Evolutionary conservation across 768 basidiomycete species (phyloP).

Genomic region (Lentinus tigrinus): DNA sequence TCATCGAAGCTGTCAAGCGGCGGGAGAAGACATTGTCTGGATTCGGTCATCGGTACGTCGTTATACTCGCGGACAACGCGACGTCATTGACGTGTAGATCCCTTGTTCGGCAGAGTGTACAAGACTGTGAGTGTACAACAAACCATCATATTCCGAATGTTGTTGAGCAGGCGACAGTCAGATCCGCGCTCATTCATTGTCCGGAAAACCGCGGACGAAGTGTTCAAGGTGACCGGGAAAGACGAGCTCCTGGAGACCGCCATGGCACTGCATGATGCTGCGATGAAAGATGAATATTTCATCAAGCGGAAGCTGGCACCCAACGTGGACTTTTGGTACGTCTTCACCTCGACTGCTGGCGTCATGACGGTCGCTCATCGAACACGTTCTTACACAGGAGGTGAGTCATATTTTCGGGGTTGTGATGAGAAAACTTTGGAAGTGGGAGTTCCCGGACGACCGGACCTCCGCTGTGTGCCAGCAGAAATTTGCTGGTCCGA

Average conservation of each 20-base stretch:
- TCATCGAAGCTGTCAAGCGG: slow-evolving; percentile 83
- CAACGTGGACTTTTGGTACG: slow-evolving; percentile 90
- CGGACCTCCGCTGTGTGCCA: too few relatives aligned
- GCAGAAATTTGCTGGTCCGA: too few relatives aligned
- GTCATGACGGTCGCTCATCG: neutral
- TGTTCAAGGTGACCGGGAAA: slow-evolving; percentile 88
- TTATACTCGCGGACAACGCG: neutral
- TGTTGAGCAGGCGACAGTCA: slow-evolving; percentile 46
- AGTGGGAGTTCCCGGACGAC: too few relatives aligned
- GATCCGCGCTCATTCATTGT: slow-evolving; percentile 92
- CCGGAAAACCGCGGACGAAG: slow-evolving; percentile 85
- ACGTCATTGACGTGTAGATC: neutral
- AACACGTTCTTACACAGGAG: slow-evolving; percentile 45
- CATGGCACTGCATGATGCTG: slow-evolving; percentile 83
- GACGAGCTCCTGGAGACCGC: slow-evolving; percentile 87
- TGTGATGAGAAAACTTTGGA: too few relatives aligned
- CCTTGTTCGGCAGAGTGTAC: slow-evolving; percentile 50
- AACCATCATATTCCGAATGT: neutral
- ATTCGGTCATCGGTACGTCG: slow-evolving; percentile 76
- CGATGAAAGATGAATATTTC: slow-evolving; percentile 91
- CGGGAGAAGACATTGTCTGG: slow-evolving; percentile 88
- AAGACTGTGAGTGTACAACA: slow-evolving; percentile 51
- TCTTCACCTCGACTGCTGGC: slow-evolving; percentile 9
- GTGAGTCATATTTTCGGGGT: too few relatives aligned
- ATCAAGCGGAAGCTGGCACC: slow-evolving; percentile 78